phyloP scores from a whole-genome alignment of 352 stramenopile species.

The Phytophthora melonis region DNA sequence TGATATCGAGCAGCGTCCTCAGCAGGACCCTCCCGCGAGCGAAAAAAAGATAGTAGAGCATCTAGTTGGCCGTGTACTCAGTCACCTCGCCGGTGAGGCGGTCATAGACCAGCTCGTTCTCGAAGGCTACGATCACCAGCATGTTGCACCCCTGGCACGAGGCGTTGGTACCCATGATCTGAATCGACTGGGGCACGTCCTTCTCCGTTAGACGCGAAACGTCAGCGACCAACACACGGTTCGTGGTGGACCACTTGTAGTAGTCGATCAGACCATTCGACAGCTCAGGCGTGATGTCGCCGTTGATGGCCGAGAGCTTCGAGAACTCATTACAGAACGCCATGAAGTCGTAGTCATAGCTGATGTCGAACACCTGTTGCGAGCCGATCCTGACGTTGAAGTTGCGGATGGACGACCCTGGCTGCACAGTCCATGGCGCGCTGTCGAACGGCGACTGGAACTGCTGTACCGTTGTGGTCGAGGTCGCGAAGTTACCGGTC shows the following conservation, averaged over 20 bases:
- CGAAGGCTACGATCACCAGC: neutral
- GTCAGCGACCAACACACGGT: slow-evolving; percentile 1
- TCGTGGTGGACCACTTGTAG: neutral
- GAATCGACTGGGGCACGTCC: too few relatives aligned
- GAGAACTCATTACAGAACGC: slow-evolving; percentile 1
- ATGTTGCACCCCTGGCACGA: neutral
- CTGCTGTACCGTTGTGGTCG: slow-evolving; percentile 5
- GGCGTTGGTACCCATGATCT: too few relatives aligned
- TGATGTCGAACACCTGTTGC: neutral
- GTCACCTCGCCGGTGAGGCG: too few relatives aligned
- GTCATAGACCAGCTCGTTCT: neutral
- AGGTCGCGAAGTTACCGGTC: too few relatives aligned
- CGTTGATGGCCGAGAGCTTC: slow-evolving; percentile 3
- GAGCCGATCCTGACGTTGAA: slow-evolving; percentile 1
- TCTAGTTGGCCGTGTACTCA: too few relatives aligned
- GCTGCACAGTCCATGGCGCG: slow-evolving; percentile 5
- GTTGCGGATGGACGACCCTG: neutral
- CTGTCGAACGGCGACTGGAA: slow-evolving; percentile 6
- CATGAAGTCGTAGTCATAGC: slow-evolving; percentile 4
- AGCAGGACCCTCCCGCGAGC: too few relatives aligned
- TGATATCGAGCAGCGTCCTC: too few relatives aligned
- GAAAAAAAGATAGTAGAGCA: too few relatives aligned
- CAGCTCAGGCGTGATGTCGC: slow-evolving; percentile 1
- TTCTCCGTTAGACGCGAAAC: too few relatives aligned
- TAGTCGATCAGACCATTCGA: neutral